These are phyloP conservation scores for Artemisia annua DNA, from an alignment of 129 eudicot species.

Conservation along the genomic window DNA sequence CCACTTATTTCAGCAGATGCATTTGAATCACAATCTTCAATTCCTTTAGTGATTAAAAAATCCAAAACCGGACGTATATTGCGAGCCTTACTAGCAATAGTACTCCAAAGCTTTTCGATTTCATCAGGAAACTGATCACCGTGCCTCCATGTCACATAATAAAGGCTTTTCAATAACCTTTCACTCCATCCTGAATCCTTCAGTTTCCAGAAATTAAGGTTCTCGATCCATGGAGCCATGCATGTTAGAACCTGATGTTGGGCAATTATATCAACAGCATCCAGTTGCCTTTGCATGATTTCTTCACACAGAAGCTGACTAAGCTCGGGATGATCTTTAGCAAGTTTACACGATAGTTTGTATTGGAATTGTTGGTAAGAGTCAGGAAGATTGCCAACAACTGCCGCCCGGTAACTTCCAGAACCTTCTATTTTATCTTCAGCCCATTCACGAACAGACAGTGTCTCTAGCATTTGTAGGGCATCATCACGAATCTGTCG, in stretches of 20 bases:
- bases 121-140: conserved; percentile 99
- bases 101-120: conserved; percentile 98
- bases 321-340: conserved; percentile 98
- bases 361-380: conserved; percentile 98
- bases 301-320: conserved; percentile 98
- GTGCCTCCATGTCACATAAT: conserved; percentile 95
- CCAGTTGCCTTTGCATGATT: conserved; percentile 98
- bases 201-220: conserved; percentile 92
- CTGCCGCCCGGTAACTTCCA: conserved; percentile 95
- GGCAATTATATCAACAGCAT: conserved; percentile 98
- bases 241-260: conserved; percentile 98
- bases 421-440: conserved; percentile 87
- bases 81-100: conserved; percentile 87
- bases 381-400: conserved; percentile 98
- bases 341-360: conserved; percentile 96
- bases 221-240: conserved; percentile 99
- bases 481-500: conserved; percentile 99
- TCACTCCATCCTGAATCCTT: conserved; percentile 99
- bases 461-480: conserved; percentile 98
- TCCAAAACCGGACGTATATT: conserved; percentile 96
- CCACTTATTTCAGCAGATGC: conserved; percentile 99
- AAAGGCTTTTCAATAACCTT: conserved; percentile 79
- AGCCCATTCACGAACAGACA: conserved; percentile 95
- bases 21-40: conserved; percentile 96
- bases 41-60: conserved; percentile 92